phyloP scores from a whole-genome alignment of 305 asterid genomes.

The Fraxinus floribunda region DNA sequence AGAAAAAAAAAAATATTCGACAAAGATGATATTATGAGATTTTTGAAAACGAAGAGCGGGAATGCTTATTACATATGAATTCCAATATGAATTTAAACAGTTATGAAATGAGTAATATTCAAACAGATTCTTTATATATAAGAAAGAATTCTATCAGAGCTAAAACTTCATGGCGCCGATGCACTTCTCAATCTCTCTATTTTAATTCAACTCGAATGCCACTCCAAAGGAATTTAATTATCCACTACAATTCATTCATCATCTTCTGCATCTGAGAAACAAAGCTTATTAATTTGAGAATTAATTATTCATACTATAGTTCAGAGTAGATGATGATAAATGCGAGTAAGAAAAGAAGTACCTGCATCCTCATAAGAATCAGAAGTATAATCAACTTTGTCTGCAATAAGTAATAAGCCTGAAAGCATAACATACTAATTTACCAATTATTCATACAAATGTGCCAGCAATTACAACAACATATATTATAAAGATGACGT shows the following conservation, averaged over 20 bases:
- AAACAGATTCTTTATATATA: background rate
- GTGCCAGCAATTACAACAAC: background rate
- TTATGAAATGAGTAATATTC: background rate
- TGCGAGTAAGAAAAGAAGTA: background rate
- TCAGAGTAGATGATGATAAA: background rate
- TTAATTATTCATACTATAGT: background rate
- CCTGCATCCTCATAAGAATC: background rate
- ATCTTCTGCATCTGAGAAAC: background rate
- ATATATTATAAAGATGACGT: background rate
- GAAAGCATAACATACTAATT: background rate
- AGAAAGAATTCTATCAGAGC: background rate
- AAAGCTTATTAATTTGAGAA: background rate
- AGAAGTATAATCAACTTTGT: background rate
- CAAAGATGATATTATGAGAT: background rate
- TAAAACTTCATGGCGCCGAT: background rate
- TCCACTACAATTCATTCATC: background rate
- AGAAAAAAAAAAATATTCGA: background rate
- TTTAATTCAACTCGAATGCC: background rate
- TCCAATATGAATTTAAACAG: background rate
- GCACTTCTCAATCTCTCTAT: background rate
- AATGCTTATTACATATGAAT: background rate
- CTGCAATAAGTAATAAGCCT: background rate
- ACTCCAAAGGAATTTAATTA: background rate
- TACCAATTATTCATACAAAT: background rate
- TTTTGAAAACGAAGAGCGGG: background rate